Conservation (phyloP, 768 basidiomycete genomes). For the Suillus ampliporus region DNA sequence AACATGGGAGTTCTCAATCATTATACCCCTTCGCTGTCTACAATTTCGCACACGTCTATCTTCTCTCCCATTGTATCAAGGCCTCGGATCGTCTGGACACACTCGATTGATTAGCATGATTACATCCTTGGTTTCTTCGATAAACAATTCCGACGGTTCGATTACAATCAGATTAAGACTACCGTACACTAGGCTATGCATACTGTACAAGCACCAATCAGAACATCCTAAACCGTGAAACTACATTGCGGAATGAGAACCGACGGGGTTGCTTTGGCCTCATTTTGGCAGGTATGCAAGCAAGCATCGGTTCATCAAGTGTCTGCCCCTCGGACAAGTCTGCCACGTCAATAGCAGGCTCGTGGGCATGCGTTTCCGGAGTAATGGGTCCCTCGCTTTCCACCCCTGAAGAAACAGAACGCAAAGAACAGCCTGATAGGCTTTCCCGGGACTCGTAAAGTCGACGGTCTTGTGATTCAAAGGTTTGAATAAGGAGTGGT, state of each 20-base stretch:
- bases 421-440: not conserved
- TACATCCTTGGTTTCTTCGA: not conserved
- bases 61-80: constrained; percentile 7
- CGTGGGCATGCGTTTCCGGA: constrained; percentile 47
- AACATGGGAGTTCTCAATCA: constrained; percentile 23
- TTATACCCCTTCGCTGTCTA: constrained; percentile 11
- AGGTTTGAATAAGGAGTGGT: not conserved
- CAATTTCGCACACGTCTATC: constrained; percentile 14
- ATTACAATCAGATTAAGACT: constrained; percentile 3
- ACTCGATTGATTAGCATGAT: not conserved
- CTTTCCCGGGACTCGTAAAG: constrained; percentile 1
- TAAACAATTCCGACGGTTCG: not conserved
- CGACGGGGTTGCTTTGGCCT: not conserved
- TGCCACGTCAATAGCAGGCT: constrained; percentile 49
- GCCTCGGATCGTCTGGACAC: too few species aligned
- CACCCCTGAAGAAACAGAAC: constrained; percentile 11
- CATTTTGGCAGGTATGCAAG: constrained; percentile 1
- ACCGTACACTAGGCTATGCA: not conserved
- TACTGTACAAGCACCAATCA: not conserved
- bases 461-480: not conserved
- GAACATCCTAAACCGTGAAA: constrained; percentile 5
- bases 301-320: not conserved
- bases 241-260: constrained; percentile 3
- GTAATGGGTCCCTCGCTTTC: constrained; percentile 55
- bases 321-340: constrained; percentile 47